Conservation (phyloP, 1,284 basidiomycete genomes). For the Cryptococcus sp. region DNA sequence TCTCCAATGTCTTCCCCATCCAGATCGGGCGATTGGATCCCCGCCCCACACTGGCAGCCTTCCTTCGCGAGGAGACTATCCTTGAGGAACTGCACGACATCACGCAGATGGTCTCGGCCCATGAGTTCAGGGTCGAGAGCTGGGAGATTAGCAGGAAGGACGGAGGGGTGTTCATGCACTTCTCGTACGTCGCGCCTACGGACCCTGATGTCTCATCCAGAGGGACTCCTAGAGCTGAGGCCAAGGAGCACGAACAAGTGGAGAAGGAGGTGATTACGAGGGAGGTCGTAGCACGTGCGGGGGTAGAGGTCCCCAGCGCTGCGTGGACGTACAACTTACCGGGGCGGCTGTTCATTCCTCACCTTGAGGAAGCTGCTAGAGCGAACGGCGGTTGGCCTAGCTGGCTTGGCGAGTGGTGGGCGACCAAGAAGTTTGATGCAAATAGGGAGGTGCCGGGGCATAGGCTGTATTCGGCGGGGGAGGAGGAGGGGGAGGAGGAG, state of each 20-base stretch:
- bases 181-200: slow-evolving; percentile 59
- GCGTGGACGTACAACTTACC: slow-evolving; percentile 18
- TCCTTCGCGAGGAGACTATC: slow-evolving; percentile 40
- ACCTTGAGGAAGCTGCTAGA: slow-evolving; percentile 35
- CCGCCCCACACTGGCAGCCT: slow-evolving; percentile 34
- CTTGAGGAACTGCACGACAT: slow-evolving; percentile 46
- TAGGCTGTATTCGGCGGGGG: slow-evolving; percentile 19
- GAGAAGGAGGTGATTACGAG: too few relatives aligned
- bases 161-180: slow-evolving; percentile 75
- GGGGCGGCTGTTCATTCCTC: slow-evolving; percentile 40
- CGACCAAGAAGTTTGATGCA: not conserved
- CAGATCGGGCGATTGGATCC: slow-evolving; percentile 41
- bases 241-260: not conserved
- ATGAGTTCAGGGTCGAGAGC: slow-evolving; percentile 45
- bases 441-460: slow-evolving; percentile 28
- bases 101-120: slow-evolving; percentile 28
- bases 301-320: too few relatives aligned
- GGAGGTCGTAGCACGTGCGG: not conserved
- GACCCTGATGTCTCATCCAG: not conserved
- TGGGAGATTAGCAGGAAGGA: slow-evolving; percentile 47
- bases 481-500: slow-evolving; percentile 9
- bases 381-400: slow-evolving; percentile 45
- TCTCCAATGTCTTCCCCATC: slow-evolving; percentile 50
- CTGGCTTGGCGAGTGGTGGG: slow-evolving; percentile 48
- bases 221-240: not conserved